Percentiles rank a stretch among this genome's conserved stretches.
These are phyloP conservation scores for Tarenaya hassleriana DNA, from an alignment of 345 rosid genomes.

Conservation along the genomic window DNA sequence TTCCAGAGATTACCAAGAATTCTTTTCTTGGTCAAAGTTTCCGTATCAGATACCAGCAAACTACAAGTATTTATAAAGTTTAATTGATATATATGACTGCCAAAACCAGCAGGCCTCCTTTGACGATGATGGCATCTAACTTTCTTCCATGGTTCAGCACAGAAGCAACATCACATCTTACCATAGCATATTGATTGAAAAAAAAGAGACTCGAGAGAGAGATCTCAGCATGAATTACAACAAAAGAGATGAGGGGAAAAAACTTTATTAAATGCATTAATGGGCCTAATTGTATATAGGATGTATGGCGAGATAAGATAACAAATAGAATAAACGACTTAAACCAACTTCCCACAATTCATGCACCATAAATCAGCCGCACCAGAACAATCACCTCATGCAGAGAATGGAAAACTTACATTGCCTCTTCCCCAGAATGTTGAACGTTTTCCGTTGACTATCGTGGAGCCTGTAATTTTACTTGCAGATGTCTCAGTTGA, in stretches of 20 bases:
- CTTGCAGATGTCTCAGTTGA: constrained; percentile 53
- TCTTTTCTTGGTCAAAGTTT: neutral
- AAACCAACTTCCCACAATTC: neutral
- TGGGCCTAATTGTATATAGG: too few species aligned
- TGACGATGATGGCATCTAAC: neutral
- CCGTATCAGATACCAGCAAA: constrained; percentile 4
- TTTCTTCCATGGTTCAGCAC: neutral
- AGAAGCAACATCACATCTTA: neutral
- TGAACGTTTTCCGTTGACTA: constrained; percentile 49
- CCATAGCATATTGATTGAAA: neutral
- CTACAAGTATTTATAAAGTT: neutral
- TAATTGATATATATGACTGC: constrained; percentile 3
- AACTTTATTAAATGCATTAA: too few species aligned
- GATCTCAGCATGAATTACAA: neutral
- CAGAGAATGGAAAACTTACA: constrained; percentile 43
- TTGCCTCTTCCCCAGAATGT: constrained; percentile 83
- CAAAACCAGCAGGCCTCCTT: neutral
- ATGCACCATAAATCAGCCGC: neutral
- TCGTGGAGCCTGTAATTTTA: constrained; percentile 48
- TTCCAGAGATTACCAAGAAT: constrained; percentile 4
- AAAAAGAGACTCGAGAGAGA: neutral
- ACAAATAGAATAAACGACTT: neutral
- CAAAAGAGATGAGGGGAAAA: neutral
- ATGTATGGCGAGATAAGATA: neutral
- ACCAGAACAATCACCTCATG: constrained; percentile 8